These are phyloP conservation scores for Penstemon eatonii DNA, from an alignment of 257 asterid species.

Conservation along the genomic window DNA sequence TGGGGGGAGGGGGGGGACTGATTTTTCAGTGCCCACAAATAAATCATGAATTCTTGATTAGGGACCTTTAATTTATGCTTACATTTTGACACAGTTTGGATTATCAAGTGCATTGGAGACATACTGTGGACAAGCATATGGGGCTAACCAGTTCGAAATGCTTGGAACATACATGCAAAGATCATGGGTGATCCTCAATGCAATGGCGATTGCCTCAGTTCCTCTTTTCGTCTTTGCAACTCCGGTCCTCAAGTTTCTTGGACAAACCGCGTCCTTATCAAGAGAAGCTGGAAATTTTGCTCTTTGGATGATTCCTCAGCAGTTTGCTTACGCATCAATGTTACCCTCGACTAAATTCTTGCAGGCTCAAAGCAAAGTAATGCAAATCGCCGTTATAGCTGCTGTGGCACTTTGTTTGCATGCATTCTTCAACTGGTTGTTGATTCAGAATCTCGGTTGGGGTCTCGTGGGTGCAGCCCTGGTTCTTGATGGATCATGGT, in stretches of 20 bases:
- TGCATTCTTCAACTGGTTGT: slow-evolving; percentile 46
- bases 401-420: slow-evolving; percentile 36
- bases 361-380: slow-evolving; percentile 51
- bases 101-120: slow-evolving; percentile 65
- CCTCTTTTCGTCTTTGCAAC: slow-evolving; percentile 42
- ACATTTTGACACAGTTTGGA: slow-evolving; percentile 38
- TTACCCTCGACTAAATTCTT: slow-evolving; percentile 47
- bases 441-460: slow-evolving; percentile 46
- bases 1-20: too few relatives aligned
- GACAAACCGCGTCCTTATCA: slow-evolving; percentile 47
- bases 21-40: too few relatives aligned
- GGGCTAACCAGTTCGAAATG: slow-evolving; percentile 53
- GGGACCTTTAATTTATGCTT: too few relatives aligned
- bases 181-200: slow-evolving; percentile 49
- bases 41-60: too few relatives aligned
- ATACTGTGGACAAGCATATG: slow-evolving; percentile 56
- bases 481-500: slow-evolving; percentile 53
- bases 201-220: slow-evolving; percentile 31
- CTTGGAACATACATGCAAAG: slow-evolving; percentile 58
- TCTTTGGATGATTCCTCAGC: slow-evolving; percentile 56
- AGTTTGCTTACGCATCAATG: slow-evolving; percentile 46
- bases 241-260: slow-evolving; percentile 34
- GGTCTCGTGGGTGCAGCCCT: slow-evolving; percentile 49
- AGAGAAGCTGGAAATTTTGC: slow-evolving; percentile 40
- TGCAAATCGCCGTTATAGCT: slow-evolving; percentile 53